Evolutionary conservation across 768 basidiomycete genomes (phyloP).

Genomic region (Bullera alba): DNA sequence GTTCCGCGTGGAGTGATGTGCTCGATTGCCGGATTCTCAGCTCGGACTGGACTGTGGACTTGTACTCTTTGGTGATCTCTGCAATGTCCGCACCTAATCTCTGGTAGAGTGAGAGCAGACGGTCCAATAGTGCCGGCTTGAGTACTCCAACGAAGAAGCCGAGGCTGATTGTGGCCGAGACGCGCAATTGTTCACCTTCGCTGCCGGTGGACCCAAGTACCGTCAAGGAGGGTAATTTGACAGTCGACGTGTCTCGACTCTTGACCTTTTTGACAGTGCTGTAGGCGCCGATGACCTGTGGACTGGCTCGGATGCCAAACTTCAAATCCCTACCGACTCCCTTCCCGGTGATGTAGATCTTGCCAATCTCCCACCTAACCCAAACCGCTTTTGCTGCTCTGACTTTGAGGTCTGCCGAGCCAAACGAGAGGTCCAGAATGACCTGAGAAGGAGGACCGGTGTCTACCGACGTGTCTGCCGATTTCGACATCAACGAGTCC

Average conservation of each 20-base stretch:
- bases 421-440: constrained; percentile 22
- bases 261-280: constrained; percentile 17
- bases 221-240: constrained; percentile 21
- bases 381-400: constrained; percentile 31
- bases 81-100: constrained; percentile 26
- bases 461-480: too few relatives aligned
- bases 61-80: constrained; percentile 15
- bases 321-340: constrained; percentile 4
- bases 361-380: constrained; percentile 35
- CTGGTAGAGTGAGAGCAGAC: constrained; percentile 36
- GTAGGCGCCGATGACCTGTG: constrained; percentile 35
- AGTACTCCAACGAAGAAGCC: constrained; percentile 37
- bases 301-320: constrained; percentile 18
- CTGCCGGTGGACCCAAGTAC: constrained; percentile 6
- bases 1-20: background rate
- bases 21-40: constrained; percentile 6
- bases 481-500: too few relatives aligned
- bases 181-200: background rate
- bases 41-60: background rate
- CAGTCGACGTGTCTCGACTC: constrained; percentile 14
- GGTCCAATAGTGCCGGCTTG: constrained; percentile 40
- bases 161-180: constrained; percentile 17
- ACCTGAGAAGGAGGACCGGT: background rate
- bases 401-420: constrained; percentile 11
- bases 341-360: constrained; percentile 14